Base-by-base conservation (phyloP, 2,329 filamentous ascomycete species). In the Cladosporium austrohemisphaericum region DNA sequence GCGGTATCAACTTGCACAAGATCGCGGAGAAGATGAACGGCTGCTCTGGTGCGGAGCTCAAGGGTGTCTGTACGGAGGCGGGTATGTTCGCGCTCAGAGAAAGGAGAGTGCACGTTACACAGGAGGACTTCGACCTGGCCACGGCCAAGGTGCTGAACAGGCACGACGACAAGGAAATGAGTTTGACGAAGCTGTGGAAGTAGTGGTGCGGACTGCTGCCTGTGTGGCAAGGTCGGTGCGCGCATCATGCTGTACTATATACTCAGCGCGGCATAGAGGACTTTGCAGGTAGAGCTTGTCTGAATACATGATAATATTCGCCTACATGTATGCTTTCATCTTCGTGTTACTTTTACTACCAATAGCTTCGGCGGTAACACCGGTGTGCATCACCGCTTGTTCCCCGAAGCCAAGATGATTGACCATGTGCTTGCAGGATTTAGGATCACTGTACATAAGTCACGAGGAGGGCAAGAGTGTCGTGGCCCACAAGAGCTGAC, bases 1-100 rank as follows among this genome's bases (percentile, higher is more conserved):
- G 93, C 65, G 93, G 93, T 45, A 97, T 98, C 76, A 95, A 98
- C 73, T 76, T 98, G 57, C 95, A 81, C 63, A 98, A 98, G 83
- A 95, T 97, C 62, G 93, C 93, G 23, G 93, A 98, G 78, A 97
- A 97, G 81, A 98, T 98, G 93, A 96, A 96, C 65, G 93, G 93
- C 44, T 98, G 93, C 72, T 96, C 91, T 3, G 93, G 93, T 53
- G 93, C 93, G 48, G 93, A 98, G 73, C 74, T 98, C 61, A 98
- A 98, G 82, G 93, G 93, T 75, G 93, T 98, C 40, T 98, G 93
- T 70, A 98, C 93, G 37, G 93, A 98, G 72, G 90, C 93, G 2
- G 93, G 93, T 63, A 98, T 98, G 93, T 98, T 93, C 67, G 93
- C 93, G 11, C 78, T 98, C 57, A 84, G 93, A 60, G 93, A 98